A percentile compares a stretch with the other conserved stretches of the same genome.
phyloP scores from a whole-genome alignment of 2,329 filamentous ascomycete species.

The Monilinia fructigena region DNA sequence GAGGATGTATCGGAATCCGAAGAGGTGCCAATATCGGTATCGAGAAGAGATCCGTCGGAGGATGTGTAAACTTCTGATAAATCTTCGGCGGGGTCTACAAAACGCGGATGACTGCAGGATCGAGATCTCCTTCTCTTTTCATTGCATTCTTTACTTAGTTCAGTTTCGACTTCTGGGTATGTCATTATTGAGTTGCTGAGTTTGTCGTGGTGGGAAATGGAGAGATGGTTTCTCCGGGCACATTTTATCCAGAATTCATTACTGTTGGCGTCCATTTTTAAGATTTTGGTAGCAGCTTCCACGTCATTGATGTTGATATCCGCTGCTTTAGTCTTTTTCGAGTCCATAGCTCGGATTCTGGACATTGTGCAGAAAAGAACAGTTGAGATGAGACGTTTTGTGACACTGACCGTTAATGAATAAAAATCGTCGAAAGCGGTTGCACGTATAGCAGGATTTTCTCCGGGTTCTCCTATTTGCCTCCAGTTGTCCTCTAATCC shows the following conservation, averaged over 20 bases:
- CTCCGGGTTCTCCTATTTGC: slow-evolving; percentile 50
- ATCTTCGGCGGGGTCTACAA: neutral
- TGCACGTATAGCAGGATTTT: slow-evolving; percentile 67
- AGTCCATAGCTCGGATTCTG: slow-evolving; percentile 53
- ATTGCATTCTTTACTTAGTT: slow-evolving; percentile 29
- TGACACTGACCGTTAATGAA: slow-evolving; percentile 64
- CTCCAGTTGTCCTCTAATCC: slow-evolving; percentile 67
- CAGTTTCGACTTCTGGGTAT: slow-evolving; percentile 42
- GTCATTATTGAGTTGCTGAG: slow-evolving; percentile 32
- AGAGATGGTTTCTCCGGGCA: slow-evolving; percentile 52
- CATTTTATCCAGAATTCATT: slow-evolving; percentile 52
- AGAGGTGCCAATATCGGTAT: slow-evolving; percentile 1
- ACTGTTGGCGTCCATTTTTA: slow-evolving; percentile 50
- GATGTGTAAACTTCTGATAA: slow-evolving; percentile 19
- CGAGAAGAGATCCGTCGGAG: neutral
- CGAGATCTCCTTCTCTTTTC: slow-evolving; percentile 25
- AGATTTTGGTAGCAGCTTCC: slow-evolving; percentile 51
- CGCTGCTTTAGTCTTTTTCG: slow-evolving; percentile 37
- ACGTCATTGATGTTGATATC: slow-evolving; percentile 44
- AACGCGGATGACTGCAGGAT: slow-evolving; percentile 18
- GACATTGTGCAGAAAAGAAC: slow-evolving; percentile 69
- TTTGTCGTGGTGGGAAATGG: slow-evolving; percentile 46
- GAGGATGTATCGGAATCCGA: neutral
- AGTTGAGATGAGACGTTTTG: slow-evolving; percentile 67
- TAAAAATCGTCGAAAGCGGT: slow-evolving; percentile 78